phyloP scores from a whole-genome alignment of 73 alveolate genomes.

The Paramecium caudatum region DNA sequence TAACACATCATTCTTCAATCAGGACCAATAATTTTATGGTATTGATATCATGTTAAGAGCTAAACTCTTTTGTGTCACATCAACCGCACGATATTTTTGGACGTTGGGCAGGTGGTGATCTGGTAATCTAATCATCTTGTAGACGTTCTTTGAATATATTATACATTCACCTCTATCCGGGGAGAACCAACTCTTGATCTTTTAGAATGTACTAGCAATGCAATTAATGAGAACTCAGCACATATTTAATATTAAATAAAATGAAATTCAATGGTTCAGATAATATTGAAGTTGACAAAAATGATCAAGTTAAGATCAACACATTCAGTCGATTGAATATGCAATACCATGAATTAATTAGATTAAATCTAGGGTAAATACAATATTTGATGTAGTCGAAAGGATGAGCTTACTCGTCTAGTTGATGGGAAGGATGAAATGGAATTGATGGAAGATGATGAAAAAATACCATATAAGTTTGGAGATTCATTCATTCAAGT shows the following conservation, averaged over 20 bases:
- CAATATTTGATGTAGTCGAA: not conserved
- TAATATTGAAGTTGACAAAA: conserved; percentile 12
- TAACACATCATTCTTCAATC: not conserved
- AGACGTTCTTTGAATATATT: conserved; percentile 8
- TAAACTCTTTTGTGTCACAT: not conserved
- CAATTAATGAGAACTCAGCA: conserved; percentile 37
- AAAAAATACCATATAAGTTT: conserved; percentile 39
- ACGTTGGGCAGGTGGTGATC: not conserved
- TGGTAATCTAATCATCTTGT: not conserved
- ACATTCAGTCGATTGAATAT: conserved; percentile 54
- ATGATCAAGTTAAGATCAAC: conserved; percentile 33
- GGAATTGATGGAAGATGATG: conserved; percentile 71
- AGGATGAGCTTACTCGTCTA: conserved; percentile 10
- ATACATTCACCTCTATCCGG: conserved; percentile 29
- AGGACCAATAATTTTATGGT: conserved; percentile 12
- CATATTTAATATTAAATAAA: conserved; percentile 28
- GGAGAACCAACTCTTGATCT: conserved; percentile 10
- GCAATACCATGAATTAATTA: conserved; percentile 40
- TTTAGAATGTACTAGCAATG: conserved; percentile 1
- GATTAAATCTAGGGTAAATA: conserved; percentile 10
- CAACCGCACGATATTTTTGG: conserved; percentile 26
- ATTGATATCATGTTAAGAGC: conserved; percentile 7
- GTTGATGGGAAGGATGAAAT: conserved; percentile 56
- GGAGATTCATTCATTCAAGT: conserved; percentile 49
- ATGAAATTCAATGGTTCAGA: conserved; percentile 47